Evolutionary conservation across 176 grass and related monocot species (phyloP), one percentile per base, ranked within the genome.

Genomic region (Urochloa ruziziensis): DNA sequence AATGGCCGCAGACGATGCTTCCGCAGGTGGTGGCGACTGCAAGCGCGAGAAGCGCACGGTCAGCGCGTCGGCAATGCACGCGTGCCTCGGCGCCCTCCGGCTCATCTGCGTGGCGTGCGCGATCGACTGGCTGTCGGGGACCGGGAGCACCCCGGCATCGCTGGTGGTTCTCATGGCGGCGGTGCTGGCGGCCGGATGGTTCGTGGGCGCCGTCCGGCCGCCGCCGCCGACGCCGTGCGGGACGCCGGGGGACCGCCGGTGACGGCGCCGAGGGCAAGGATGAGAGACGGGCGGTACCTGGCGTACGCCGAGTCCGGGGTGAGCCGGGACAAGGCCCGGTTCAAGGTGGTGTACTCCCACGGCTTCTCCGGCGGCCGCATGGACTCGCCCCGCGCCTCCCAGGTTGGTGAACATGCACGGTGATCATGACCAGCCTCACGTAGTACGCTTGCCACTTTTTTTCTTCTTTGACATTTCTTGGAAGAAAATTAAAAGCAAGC

Each of bases 311-410:
- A 96, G 80, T 92, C 97, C 30, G 97, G 97, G 17, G 91, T 89
- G 18, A 81, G 84, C 61, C 75, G 67, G 65, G 80, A 88, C 67
- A 39, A 18, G 29, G 91, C 97, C 19, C 67, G 80, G 57, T 80
- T 94, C 74, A 99, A 96, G 89, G 92, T 99, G 57, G 89, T 99
- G 15, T 94, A 90, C 74, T 96, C 90, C 25, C 97, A 96, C 52
- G 97, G 97, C 43, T 96, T 99, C 88, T 78, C 80, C 82, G 89
- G 97, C 67, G 46, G 91, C 80, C 84, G 91, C 83, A 71, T 89
- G 77, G 91, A 99, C 83, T 65, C 73, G 14, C 85, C 90, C 2
- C 87, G 89, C 40, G 88, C 91, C 30, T 92, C 94, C n/a, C 82
- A 88, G 67, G 94, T 97, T 56, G 44, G 76, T 83, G 53, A 23